phyloP scores from a whole-genome alignment of 805 yeast genomes.

The Ogataea dorogensis region DNA sequence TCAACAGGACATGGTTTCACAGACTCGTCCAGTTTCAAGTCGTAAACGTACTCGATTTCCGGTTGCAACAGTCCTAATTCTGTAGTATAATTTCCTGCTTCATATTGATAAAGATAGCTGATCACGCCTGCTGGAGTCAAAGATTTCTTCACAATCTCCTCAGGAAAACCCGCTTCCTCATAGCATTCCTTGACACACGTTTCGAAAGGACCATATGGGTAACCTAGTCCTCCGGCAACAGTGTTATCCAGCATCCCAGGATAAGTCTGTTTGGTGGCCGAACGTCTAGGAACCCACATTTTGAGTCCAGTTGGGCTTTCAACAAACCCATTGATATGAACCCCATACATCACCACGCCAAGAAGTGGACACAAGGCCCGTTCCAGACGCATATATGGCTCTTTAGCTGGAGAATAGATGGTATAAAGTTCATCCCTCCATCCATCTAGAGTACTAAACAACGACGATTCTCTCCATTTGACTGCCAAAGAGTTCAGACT shows the following conservation, averaged over 20 bases:
- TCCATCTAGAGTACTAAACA: slow-evolving; percentile 47
- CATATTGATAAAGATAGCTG: slow-evolving; percentile 56
- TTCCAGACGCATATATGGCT: slow-evolving; percentile 69
- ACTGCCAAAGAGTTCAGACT: slow-evolving; percentile 44
- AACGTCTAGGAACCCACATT: slow-evolving; percentile 84
- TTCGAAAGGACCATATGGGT: slow-evolving; percentile 71
- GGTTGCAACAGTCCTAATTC: slow-evolving; percentile 75
- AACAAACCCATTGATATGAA: slow-evolving; percentile 80
- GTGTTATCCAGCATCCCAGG: slow-evolving; percentile 92
- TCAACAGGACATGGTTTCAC: slow-evolving; percentile 59
- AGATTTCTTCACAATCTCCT: slow-evolving; percentile 46
- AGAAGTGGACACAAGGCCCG: slow-evolving; percentile 76
- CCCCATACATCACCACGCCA: slow-evolving; percentile 89
- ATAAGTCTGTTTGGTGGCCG: slow-evolving; percentile 76
- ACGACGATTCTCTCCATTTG: slow-evolving; percentile 36
- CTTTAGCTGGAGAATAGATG: slow-evolving; percentile 54
- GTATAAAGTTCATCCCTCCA: slow-evolving; percentile 89
- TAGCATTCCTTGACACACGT: slow-evolving; percentile 82
- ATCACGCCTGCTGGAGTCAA: slow-evolving; percentile 60
- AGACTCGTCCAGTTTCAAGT: slow-evolving; percentile 52
- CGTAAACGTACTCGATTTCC: slow-evolving; percentile 81
- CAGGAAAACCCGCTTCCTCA: slow-evolving; percentile 85
- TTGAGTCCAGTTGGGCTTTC: slow-evolving; percentile 33
- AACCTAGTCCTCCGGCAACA: slow-evolving; percentile 92
- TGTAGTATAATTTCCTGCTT: slow-evolving; percentile 30